Conservation (phyloP, 179 eudicot species). For the Pouteria campechiana region DNA sequence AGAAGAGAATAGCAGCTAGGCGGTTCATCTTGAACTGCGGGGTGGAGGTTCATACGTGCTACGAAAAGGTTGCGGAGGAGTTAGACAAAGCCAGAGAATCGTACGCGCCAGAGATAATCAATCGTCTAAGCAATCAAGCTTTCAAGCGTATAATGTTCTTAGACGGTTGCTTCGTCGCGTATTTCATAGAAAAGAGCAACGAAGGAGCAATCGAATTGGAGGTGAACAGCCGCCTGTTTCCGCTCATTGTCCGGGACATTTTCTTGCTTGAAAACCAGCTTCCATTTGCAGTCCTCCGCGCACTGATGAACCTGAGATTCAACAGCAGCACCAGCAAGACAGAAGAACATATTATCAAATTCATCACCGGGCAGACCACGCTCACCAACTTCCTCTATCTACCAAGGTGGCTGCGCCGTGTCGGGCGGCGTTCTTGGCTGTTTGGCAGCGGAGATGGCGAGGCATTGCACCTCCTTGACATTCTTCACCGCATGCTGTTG, state of each 20-base stretch:
- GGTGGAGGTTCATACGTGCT: too few species aligned
- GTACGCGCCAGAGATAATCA: too few species aligned
- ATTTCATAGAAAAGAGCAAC: not conserved
- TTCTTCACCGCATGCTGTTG: not conserved
- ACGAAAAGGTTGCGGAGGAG: too few species aligned
- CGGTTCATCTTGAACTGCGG: too few species aligned
- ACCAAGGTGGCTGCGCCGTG: not conserved
- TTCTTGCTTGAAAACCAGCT: constrained; percentile 4
- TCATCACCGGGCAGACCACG: not conserved
- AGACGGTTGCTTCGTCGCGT: not conserved
- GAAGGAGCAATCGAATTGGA: not conserved
- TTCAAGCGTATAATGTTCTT: not conserved
- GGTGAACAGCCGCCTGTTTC: not conserved
- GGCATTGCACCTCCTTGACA: not conserved
- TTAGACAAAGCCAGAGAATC: too few species aligned
- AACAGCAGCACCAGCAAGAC: too few species aligned
- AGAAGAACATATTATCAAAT: not conserved
- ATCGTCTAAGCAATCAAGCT: too few species aligned
- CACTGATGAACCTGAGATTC: not conserved
- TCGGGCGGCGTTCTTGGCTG: not conserved
- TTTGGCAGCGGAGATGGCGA: not conserved
- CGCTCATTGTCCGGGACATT: not conserved
- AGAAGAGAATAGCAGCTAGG: too few species aligned
- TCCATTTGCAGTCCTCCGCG: not conserved
- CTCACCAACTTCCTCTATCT: too few species aligned